phyloP scores from a whole-genome alignment of 2,329 filamentous ascomycete genomes.

The Drechslerella dactyloides region DNA sequence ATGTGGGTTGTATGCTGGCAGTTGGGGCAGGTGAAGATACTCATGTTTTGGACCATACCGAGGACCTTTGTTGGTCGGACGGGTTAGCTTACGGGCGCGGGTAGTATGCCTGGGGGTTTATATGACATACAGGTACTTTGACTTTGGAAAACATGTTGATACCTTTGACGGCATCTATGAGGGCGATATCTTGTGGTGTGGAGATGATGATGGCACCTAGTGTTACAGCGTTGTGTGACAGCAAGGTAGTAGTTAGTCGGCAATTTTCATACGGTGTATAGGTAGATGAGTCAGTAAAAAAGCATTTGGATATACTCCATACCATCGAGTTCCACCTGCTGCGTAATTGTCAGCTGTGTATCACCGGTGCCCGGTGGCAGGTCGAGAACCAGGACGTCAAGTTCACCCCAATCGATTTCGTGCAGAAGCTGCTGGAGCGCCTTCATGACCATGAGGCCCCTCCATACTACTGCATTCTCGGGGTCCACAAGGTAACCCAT shows the following conservation, averaged over 20 bases:
- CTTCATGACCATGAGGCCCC: slow-evolving; percentile 97
- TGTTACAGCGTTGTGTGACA: neutral
- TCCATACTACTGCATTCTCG: slow-evolving; percentile 86
- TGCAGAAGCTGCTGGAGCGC: slow-evolving; percentile 93
- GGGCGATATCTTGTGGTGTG: slow-evolving; percentile 89
- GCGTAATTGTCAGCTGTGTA: slow-evolving; percentile 93
- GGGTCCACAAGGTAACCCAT: slow-evolving; percentile 92
- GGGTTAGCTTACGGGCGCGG: neutral
- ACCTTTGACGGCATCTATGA: slow-evolving; percentile 89
- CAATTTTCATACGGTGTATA: neutral
- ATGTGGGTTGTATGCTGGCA: slow-evolving; percentile 77
- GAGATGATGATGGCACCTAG: slow-evolving; percentile 82
- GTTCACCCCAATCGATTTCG: slow-evolving; percentile 88
- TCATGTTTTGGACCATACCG: slow-evolving; percentile 93
- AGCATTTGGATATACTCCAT: slow-evolving; percentile 54
- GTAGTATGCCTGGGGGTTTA: neutral
- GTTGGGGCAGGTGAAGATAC: slow-evolving; percentile 78
- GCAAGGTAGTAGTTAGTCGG: slow-evolving; percentile 1
- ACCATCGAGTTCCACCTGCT: slow-evolving; percentile 89
- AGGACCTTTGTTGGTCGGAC: slow-evolving; percentile 62
- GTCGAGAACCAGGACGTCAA: slow-evolving; percentile 89
- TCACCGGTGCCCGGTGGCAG: slow-evolving; percentile 94
- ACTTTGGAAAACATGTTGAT: slow-evolving; percentile 92
- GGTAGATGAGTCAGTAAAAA: neutral
- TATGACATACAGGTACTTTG: slow-evolving; percentile 66